Conservation (phyloP, 1,139 yeast genomes). For the Diutina neorugosa region DNA sequence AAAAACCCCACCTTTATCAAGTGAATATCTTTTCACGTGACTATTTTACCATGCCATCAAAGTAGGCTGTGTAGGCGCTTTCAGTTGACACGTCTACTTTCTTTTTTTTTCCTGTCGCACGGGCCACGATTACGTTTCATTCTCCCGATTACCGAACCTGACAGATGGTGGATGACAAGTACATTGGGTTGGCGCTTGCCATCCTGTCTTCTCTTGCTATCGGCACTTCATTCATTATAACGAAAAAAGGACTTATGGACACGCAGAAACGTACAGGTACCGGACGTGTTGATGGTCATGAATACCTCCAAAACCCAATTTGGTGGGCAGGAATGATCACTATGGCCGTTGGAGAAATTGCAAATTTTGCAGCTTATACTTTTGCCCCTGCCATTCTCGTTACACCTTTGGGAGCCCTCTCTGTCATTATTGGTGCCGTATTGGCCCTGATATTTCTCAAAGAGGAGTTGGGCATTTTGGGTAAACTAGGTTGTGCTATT, state of each 20-base stretch:
- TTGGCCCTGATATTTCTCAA: slow-evolving; percentile 75
- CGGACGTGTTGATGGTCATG: slow-evolving; percentile 52
- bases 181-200: slow-evolving; percentile 82
- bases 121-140: not conserved
- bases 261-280: slow-evolving; percentile 56
- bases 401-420: slow-evolving; percentile 83
- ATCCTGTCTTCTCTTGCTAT: slow-evolving; percentile 82
- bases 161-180: slow-evolving; percentile 49
- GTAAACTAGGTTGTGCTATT: slow-evolving; percentile 91
- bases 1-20: too few relatives aligned
- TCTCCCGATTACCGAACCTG: not conserved
- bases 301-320: slow-evolving; percentile 71
- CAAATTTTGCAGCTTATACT: slow-evolving; percentile 90
- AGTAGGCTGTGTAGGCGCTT: not conserved
- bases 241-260: slow-evolving; percentile 75
- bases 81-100: not conserved
- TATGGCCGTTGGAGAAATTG: slow-evolving; percentile 87
- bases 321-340: slow-evolving; percentile 95
- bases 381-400: slow-evolving; percentile 91
- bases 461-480: slow-evolving; percentile 79
- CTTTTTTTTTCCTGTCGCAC: not conserved
- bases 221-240: slow-evolving; percentile 81
- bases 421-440: slow-evolving; percentile 86
- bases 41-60: not conserved
- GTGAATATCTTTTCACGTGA: not conserved